Conservation (phyloP, 2,329 filamentous ascomycete species). For the Microascus cirrosus region DNA sequence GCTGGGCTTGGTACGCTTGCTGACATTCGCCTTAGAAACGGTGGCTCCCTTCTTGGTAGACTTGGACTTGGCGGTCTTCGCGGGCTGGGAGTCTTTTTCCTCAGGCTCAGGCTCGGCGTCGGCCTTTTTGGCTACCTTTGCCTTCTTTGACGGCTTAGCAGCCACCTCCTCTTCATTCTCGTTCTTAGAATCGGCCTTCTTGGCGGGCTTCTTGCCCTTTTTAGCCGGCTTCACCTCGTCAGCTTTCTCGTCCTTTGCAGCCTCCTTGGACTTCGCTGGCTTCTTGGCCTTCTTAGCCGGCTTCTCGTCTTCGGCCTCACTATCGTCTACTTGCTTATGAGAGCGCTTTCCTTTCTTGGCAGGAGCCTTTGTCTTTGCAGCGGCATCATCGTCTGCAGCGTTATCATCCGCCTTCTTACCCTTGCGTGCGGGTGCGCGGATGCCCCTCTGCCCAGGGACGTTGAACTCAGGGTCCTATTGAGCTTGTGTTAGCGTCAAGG, state of each 20-base stretch:
- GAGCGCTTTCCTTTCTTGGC: constrained; percentile 9
- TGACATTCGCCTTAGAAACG: neutral
- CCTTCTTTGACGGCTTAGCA: neutral
- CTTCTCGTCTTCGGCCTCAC: constrained; percentile 9
- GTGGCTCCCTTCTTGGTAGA: neutral
- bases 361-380: constrained; percentile 19
- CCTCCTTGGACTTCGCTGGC: constrained; percentile 18
- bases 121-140: constrained; percentile 6
- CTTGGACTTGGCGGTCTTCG: constrained; percentile 3
- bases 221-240: constrained; percentile 21
- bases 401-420: constrained; percentile 14
- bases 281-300: constrained; percentile 18
- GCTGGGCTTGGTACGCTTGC: constrained; percentile 1
- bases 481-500: constrained; percentile 1
- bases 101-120: constrained; percentile 18
- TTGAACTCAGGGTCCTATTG: constrained; percentile 65
- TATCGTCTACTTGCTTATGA: constrained; percentile 8
- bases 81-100: constrained; percentile 1
- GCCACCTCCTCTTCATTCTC: neutral
- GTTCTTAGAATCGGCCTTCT: constrained; percentile 15
- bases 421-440: constrained; percentile 29
- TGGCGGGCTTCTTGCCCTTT: constrained; percentile 6
- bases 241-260: constrained; percentile 18
- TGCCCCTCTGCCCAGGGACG: constrained; percentile 53
- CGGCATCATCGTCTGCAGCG: constrained; percentile 13